Evolutionary conservation across 164 flowering plant species (phyloP), one percentile per base, ranked within the genome.

Genomic region (Piper betle): DNA sequence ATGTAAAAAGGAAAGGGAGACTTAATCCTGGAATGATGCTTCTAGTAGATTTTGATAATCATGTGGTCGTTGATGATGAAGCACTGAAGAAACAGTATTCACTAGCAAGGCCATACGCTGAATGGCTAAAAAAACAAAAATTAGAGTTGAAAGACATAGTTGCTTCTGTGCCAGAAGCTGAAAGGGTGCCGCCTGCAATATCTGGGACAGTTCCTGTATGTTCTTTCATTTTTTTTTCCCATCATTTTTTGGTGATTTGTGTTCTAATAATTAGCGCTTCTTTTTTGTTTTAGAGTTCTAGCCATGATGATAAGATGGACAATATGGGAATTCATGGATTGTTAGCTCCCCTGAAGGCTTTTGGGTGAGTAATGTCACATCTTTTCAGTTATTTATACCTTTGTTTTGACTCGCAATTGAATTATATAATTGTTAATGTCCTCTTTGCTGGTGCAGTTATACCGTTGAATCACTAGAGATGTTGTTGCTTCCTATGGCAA

Each of bases 1-100:
- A 94, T 74, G 96, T 94, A 17, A 50, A 69, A 55, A 78, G 84
- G 71, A 94, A 94, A 74, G 99, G 99, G 66, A 83, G 99, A 74
- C 90, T 94, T 6, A 94, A 94, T 71, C 99, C 99, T 65, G 99
- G 99, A 42, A 94, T 94, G 99, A 94, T 94, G 99, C 91, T 94
- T 69, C 71, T 94, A 67, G 99, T 94, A 42, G 99, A 94, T 77
- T 94, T 94, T 74, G 96, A 91, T 59, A 91, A 94, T 42, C 99
- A 91, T 71, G 71, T 77, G 73, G 97, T 94, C 66, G 99, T 94
- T 20, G 97, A 94, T 74, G 96, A 94, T 73, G 88, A 83, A n/a
- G 96, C 90, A 64, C 62, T 94, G 75, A 94, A 94, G 75, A 76
- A 82, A 62, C 97, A 91, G 64, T 94, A 91, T 72, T 87, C 99